Base-by-base conservation (phyloP, 176 grass and related monocot species). In the Paspalum notatum region DNA sequence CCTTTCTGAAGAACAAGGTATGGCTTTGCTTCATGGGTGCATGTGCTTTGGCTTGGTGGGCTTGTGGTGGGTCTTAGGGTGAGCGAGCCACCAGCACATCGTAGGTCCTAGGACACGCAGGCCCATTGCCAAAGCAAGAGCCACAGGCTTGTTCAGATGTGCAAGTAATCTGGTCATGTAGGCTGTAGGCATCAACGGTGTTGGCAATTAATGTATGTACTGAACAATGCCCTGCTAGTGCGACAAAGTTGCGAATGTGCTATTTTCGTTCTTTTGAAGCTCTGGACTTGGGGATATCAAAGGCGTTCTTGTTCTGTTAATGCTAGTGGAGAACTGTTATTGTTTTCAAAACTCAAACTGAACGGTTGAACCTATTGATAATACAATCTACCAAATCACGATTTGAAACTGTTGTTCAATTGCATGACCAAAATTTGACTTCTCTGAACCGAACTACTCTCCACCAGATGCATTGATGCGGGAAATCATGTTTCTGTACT, bases 1-100 rank as follows among this genome's bases (percentile, higher is more conserved):
- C 62, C 47, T 6, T 77, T 66, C 4, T 61, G 44, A 64, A 71
- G 87, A 68, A 66, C 65, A 89, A 82, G 83, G 87, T 89, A 78
- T 71, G 49, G n/a, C 26, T 81, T 56, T 81, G 77, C 60, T 61
- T 79, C 77, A 79, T 42, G 38, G 87, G 40, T 76, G 52, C 64
- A 47, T 81, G 72, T 70, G 77, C 40, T 76, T 62, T 62, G n/a
- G 77, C 37, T 76, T 84, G 76, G 61, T 60, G 68, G 68, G 68
- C 75, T 32, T 32, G 32, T 61, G 8, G 42, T 68, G 66, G 58
- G 41, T 32, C 71, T 54, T 72, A 80, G 18, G 17, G 13, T 57
- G 24, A 13, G 24, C 40, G 62, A 66, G 47, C 7, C 57, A 12
- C 71, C 24, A 62, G 53, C 49, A 49, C 66, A 72, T 60, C 52